phyloP scores from a whole-genome alignment of 805 yeast species.

The Candida bentonensis region DNA sequence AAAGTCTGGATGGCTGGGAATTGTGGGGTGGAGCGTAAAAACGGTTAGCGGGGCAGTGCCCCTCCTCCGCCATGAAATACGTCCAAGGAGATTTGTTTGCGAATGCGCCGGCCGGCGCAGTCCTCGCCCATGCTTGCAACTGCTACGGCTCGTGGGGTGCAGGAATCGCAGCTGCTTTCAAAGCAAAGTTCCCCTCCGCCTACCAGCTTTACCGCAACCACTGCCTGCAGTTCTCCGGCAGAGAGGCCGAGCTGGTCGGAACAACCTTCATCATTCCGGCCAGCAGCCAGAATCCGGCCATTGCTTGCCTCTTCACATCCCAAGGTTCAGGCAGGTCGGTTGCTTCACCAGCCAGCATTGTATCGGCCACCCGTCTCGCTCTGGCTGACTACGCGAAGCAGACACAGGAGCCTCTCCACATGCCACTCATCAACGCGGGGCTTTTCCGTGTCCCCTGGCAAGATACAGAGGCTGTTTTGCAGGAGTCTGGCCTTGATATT shows the following conservation, averaged over 20 bases:
- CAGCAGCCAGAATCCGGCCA: constrained; percentile 19
- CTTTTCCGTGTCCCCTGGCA: constrained; percentile 73
- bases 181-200: constrained; percentile 40
- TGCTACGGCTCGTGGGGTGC: constrained; percentile 76
- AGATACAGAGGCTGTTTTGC: constrained; percentile 41
- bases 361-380: not conserved
- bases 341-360: constrained; percentile 10
- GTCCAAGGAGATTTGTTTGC: constrained; percentile 45
- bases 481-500: constrained; percentile 22
- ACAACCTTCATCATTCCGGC: constrained; percentile 33
- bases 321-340: constrained; percentile 31
- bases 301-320: constrained; percentile 69
- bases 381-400: not conserved
- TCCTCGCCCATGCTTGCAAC: constrained; percentile 70
- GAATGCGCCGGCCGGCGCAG: constrained; percentile 22
- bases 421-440: constrained; percentile 77
- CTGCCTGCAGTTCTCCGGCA: constrained; percentile 22
- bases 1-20: no score
- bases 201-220: constrained; percentile 32
- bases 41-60: no score
- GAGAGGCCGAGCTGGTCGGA: constrained; percentile 34
- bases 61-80: no score
- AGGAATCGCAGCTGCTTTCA: constrained; percentile 57
- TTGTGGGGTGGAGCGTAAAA: no score
- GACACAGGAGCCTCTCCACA: constrained; percentile 26